These are phyloP conservation scores for Aschersonia sp. DNA, from an alignment of 2,329 filamentous ascomycete species.

Conservation along the genomic window DNA sequence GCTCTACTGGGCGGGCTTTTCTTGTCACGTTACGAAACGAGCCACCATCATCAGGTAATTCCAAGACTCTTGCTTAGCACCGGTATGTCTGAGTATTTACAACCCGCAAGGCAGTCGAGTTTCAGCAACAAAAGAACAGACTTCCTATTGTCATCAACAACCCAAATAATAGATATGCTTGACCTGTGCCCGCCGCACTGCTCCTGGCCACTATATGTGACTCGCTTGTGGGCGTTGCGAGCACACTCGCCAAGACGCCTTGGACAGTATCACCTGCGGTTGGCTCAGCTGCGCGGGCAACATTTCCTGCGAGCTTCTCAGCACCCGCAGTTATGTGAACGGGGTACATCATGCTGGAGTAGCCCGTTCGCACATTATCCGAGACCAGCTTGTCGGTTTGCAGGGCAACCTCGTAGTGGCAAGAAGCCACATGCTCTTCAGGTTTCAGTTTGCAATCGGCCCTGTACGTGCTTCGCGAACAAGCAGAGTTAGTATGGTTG, in stretches of 20 bases:
- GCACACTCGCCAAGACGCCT: not conserved
- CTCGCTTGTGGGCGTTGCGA: not conserved
- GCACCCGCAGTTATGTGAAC: constrained; percentile 23
- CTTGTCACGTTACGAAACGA: no score
- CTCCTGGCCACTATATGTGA: not conserved
- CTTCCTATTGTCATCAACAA: no score
- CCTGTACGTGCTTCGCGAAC: not conserved
- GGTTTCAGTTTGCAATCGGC: constrained; percentile 12
- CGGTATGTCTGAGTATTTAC: no score
- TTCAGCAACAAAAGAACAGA: no score
- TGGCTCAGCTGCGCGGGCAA: constrained; percentile 2
- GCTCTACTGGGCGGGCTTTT: no score
- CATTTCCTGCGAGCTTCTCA: constrained; percentile 15
- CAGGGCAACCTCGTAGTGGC: constrained; percentile 6
- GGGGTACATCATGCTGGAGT: constrained; percentile 10
- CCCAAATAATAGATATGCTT: no score
- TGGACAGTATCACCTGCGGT: not conserved
- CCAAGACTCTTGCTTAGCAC: no score
- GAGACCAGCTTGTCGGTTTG: not conserved
- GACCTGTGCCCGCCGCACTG: no score
- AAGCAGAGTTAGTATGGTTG: not conserved
- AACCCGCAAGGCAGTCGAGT: no score
- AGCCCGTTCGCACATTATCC: constrained; percentile 6
- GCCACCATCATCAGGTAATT: no score
- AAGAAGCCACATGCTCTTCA: constrained; percentile 10